Conservation (phyloP, 2,329 filamentous ascomycete species). For the Fusarium clavum region DNA sequence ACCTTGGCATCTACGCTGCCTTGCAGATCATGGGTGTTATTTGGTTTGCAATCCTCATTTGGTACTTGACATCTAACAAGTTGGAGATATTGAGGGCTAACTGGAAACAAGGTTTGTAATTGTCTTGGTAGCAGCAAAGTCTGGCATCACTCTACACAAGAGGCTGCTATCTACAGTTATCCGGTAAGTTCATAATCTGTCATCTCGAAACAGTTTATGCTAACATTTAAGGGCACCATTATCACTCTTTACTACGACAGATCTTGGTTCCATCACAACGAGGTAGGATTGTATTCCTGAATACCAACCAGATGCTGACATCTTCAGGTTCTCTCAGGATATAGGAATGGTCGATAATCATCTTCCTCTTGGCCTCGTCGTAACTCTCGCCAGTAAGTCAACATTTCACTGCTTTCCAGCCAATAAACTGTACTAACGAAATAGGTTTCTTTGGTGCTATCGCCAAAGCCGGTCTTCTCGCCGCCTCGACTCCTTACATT, state of each 20-base stretch:
- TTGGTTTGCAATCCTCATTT: slow-evolving; percentile 41
- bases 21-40: slow-evolving; percentile 39
- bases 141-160: slow-evolving; percentile 44
- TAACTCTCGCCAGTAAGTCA: slow-evolving; percentile 52
- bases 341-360: slow-evolving; percentile 58
- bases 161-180: slow-evolving; percentile 43
- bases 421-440: slow-evolving; percentile 1
- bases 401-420: neutral
- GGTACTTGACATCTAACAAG: slow-evolving; percentile 11
- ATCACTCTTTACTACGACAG: slow-evolving; percentile 54
- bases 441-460: slow-evolving; percentile 51
- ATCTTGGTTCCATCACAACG: slow-evolving; percentile 56
- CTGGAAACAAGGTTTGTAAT: slow-evolving; percentile 44
- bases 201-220: slow-evolving; percentile 1
- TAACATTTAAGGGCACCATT: slow-evolving; percentile 52
- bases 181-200: neutral
- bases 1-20: slow-evolving; percentile 45
- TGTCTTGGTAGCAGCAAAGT: slow-evolving; percentile 44
- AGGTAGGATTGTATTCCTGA: slow-evolving; percentile 43
- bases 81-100: neutral
- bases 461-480: slow-evolving; percentile 43
- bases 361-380: slow-evolving; percentile 52
- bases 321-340: slow-evolving; percentile 56
- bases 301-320: neutral
- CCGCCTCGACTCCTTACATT: slow-evolving; percentile 47